A percentile compares a stretch with the other conserved stretches of the same genome.
Evolutionary conservation across 305 asterid genomes (phyloP).

Genomic region (Ajuga reptans): DNA sequence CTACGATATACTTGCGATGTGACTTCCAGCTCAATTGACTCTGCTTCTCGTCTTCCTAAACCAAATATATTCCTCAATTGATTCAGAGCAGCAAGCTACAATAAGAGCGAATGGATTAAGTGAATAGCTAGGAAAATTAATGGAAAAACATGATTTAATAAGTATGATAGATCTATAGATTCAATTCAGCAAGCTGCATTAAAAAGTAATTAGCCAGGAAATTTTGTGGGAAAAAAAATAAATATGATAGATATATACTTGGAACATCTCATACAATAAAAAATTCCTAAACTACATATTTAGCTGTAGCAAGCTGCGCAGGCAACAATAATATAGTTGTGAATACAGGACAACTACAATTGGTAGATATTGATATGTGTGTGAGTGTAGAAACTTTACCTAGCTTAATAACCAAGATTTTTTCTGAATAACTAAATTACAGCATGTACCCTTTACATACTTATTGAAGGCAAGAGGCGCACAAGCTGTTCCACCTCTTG

Average conservation of each 20-base stretch:
- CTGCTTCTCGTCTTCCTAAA: conserved; percentile 86
- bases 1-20: conserved; percentile 75
- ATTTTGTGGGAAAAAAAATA: background rate
- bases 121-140: conserved; percentile 2
- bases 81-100: conserved; percentile 70
- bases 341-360: background rate
- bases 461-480: too few relatives aligned
- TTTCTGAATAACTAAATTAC: conserved; percentile 7
- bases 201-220: conserved; percentile 20
- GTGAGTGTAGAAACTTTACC: background rate
- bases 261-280: background rate
- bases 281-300: background rate
- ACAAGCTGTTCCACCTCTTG: background rate
- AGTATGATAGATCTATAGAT: conserved; percentile 23
- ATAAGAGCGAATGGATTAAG: conserved; percentile 23
- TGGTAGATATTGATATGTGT: background rate
- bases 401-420: background rate
- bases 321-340: conserved; percentile 8
- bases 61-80: conserved; percentile 91
- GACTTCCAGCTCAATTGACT: conserved; percentile 66
- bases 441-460: background rate
- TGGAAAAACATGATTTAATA: background rate
- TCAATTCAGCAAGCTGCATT: conserved; percentile 68
- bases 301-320: conserved; percentile 11
- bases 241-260: background rate